Evolutionary conservation across 2,329 filamentous ascomycete species (phyloP).

Genomic region (Sphaerulina musiva): DNA sequence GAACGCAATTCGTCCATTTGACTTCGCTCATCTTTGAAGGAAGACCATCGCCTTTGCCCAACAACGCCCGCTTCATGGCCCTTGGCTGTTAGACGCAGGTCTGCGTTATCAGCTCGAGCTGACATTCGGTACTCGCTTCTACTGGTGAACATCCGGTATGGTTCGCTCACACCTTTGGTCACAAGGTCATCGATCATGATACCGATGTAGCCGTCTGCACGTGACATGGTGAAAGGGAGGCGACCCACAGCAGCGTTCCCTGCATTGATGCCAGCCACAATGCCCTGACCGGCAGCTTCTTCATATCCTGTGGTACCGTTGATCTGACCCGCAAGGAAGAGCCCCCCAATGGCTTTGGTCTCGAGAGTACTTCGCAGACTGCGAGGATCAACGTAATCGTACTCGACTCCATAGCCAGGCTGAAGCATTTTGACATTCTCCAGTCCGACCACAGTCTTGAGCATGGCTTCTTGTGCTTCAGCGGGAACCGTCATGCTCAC

Average conservation of each 20-base stretch:
- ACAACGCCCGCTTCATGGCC: slow-evolving; percentile 73
- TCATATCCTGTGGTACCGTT: slow-evolving; percentile 98
- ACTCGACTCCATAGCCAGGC: slow-evolving; percentile 93
- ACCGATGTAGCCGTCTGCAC: slow-evolving; percentile 91
- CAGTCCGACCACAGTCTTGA: slow-evolving; percentile 81
- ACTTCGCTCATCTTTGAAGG: slow-evolving; percentile 57
- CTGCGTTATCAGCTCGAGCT: slow-evolving; percentile 87
- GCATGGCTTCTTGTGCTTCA: slow-evolving; percentile 73
- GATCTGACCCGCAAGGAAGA: slow-evolving; percentile 93
- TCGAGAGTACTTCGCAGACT: slow-evolving; percentile 83
- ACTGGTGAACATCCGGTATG: slow-evolving; percentile 97
- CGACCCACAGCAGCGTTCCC: slow-evolving; percentile 68
- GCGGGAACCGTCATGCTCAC: slow-evolving; percentile 94
- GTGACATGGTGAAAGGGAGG: slow-evolving; percentile 60
- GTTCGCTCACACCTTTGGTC: slow-evolving; percentile 93
- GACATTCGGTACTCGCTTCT: slow-evolving; percentile 94
- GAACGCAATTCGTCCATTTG: slow-evolving; percentile 58
- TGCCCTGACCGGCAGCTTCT: slow-evolving; percentile 88
- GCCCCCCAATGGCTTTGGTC: slow-evolving; percentile 80
- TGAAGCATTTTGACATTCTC: slow-evolving; percentile 89
- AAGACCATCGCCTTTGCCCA: slow-evolving; percentile 67
- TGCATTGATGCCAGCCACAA: slow-evolving; percentile 89
- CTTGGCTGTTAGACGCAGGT: slow-evolving; percentile 72
- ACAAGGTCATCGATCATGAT: slow-evolving; percentile 98
- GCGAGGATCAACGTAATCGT: slow-evolving; percentile 95